Percentiles rank a stretch among this genome's conserved stretches.
These are phyloP conservation scores for Colletotrichum ledebouriae DNA, from an alignment of 2,329 filamentous ascomycete genomes.

Conservation along the genomic window DNA sequence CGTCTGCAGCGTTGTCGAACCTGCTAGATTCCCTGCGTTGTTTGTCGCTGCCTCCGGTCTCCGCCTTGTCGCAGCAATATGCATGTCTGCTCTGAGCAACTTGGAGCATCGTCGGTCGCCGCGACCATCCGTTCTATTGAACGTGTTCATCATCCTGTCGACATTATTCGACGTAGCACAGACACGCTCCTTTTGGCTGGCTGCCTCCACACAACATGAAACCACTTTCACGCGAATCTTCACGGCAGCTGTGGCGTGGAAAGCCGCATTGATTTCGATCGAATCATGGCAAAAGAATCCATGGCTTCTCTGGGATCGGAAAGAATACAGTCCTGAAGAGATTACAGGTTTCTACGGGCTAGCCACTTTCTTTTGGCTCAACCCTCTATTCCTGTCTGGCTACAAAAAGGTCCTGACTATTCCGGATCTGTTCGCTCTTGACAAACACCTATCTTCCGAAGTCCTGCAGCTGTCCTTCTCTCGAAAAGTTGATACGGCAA, in stretches of 20 bases:
- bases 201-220: slow-evolving; percentile 5
- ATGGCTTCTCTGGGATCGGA: slow-evolving; percentile 12
- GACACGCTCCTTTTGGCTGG: slow-evolving; percentile 6
- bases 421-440: slow-evolving; percentile 48
- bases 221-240: slow-evolving; percentile 35
- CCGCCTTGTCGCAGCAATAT: slow-evolving; percentile 48
- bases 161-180: neutral
- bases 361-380: slow-evolving; percentile 52
- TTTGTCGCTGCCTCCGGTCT: slow-evolving; percentile 45
- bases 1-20: neutral
- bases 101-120: slow-evolving; percentile 49
- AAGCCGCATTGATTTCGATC: slow-evolving; percentile 41
- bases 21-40: neutral
- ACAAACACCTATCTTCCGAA: slow-evolving; percentile 24
- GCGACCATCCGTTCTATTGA: slow-evolving; percentile 38
- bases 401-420: slow-evolving; percentile 49
- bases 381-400: slow-evolving; percentile 51
- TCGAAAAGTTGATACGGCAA: slow-evolving; percentile 2
- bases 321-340: slow-evolving; percentile 53
- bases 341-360: slow-evolving; percentile 50
- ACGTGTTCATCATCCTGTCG: slow-evolving; percentile 4
- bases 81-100: slow-evolving; percentile 48
- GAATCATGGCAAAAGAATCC: slow-evolving; percentile 45
- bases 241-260: slow-evolving; percentile 42
- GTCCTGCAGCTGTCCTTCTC: neutral